These are phyloP conservation scores for Pythium monospermum DNA, from an alignment of 352 stramenopile species.

Conservation along the genomic window DNA sequence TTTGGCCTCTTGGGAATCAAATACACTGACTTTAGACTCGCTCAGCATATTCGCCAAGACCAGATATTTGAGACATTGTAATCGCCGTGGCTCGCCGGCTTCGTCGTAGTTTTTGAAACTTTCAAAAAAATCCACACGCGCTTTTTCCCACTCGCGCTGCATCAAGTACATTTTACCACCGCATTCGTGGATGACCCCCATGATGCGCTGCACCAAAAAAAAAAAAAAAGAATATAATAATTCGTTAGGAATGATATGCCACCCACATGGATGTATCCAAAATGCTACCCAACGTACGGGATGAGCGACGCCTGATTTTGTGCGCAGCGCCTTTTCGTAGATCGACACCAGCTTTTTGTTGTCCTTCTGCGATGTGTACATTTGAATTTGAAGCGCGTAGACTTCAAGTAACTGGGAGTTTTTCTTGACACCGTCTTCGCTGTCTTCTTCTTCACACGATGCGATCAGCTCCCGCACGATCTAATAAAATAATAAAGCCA, in stretches of 20 bases:
- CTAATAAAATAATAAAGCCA: too few species aligned
- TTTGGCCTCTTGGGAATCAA: constrained; percentile 92
- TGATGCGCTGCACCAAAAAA: constrained; percentile 60
- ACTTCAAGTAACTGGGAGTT: constrained; percentile 88
- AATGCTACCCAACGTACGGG: constrained; percentile 49
- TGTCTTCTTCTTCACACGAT: constrained; percentile 81
- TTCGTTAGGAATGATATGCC: too few species aligned
- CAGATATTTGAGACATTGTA: constrained; percentile 94
- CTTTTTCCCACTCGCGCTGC: constrained; percentile 91
- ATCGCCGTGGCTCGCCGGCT: constrained; percentile 86
- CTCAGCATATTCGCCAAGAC: constrained; percentile 95
- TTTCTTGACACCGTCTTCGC: constrained; percentile 82
- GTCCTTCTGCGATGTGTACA: constrained; percentile 90
- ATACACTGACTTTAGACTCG: constrained; percentile 93
- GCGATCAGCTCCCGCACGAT: constrained; percentile 83
- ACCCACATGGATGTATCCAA: too few species aligned
- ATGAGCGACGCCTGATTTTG: constrained; percentile 88
- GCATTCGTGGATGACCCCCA: constrained; percentile 94
- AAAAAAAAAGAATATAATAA: constrained; percentile 16
- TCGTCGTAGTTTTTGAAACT: constrained; percentile 97
- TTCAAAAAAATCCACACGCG: constrained; percentile 92
- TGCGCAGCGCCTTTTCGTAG: constrained; percentile 87
- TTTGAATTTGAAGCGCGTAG: constrained; percentile 91
- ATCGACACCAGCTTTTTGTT: constrained; percentile 93
- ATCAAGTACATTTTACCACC: constrained; percentile 97